Conservation (phyloP, 116 monocot species). For the Cymodocea nodosa region DNA sequence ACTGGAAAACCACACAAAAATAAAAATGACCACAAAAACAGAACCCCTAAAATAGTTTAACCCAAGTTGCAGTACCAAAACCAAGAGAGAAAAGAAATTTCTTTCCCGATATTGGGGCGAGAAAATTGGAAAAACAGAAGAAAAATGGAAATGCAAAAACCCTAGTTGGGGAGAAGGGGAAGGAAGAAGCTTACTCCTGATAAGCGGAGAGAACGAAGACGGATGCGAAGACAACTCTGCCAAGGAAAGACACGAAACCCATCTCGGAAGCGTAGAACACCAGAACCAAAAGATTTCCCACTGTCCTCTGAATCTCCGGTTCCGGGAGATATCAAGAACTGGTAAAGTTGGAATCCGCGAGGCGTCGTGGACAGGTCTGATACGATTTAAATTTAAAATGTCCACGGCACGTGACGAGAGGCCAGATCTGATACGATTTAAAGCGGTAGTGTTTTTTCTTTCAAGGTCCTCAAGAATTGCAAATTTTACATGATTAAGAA, state of each 20-base stretch:
- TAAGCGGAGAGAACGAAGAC: conserved; percentile 57
- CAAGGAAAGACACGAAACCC: conserved; percentile 58
- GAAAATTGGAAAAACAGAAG: too few species aligned
- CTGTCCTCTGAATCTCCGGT: background rate
- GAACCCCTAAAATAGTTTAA: too few species aligned
- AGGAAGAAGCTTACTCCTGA: conserved; percentile 35
- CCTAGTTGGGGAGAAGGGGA: background rate
- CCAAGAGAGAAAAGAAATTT: background rate
- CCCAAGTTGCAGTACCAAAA: too few species aligned
- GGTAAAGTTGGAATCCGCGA: background rate
- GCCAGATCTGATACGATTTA: background rate
- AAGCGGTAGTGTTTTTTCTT: too few species aligned
- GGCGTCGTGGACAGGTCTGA: background rate
- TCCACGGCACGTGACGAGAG: background rate
- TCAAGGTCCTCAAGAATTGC: too few species aligned
- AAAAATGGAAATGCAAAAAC: background rate
- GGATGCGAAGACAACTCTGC: conserved; percentile 60
- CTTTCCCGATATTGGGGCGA: too few species aligned
- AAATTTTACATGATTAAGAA: too few species aligned
- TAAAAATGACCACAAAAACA: too few species aligned
- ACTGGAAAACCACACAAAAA: too few species aligned
- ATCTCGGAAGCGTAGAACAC: conserved; percentile 11
- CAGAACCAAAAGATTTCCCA: too few species aligned
- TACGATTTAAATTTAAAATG: background rate
- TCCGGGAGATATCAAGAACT: background rate